phyloP scores from a whole-genome alignment of 306 rosid genomes.

The Glycyrrhiza uralensis region DNA sequence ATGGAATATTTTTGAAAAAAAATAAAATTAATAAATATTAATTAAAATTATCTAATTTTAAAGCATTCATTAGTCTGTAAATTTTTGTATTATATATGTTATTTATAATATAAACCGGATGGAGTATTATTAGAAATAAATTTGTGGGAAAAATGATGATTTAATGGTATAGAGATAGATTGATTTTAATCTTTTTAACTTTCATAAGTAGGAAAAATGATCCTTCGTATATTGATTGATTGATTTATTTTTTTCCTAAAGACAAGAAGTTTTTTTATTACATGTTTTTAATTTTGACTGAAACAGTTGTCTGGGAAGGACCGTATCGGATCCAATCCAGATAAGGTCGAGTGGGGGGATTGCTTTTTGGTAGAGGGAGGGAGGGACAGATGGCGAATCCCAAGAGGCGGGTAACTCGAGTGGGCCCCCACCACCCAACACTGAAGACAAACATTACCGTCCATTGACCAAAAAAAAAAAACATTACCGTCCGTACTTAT shows the following conservation, averaged over 20 bases:
- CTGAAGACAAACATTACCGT: slow-evolving; percentile 52
- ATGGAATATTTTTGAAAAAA: too few relatives aligned
- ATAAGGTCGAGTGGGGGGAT: slow-evolving; percentile 75
- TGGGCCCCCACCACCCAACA: slow-evolving; percentile 41
- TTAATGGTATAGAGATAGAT: too few relatives aligned
- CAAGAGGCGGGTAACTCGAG: slow-evolving; percentile 33
- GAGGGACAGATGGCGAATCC: slow-evolving; percentile 35
- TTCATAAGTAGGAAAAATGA: background rate
- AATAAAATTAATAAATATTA: too few relatives aligned
- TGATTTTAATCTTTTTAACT: background rate
- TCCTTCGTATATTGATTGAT: background rate
- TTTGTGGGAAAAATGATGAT: too few relatives aligned
- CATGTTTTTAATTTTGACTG: background rate
- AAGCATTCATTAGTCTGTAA: too few relatives aligned
- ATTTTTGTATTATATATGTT: too few relatives aligned
- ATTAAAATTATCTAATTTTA: too few relatives aligned
- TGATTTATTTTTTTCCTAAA: background rate
- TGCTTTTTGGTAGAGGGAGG: slow-evolving; percentile 1
- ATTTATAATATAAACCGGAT: too few relatives aligned
- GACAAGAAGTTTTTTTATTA: background rate
- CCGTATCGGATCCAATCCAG: slow-evolving; percentile 45
- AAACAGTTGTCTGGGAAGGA: background rate
- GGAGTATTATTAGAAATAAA: too few relatives aligned
- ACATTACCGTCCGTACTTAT: slow-evolving; percentile 65
- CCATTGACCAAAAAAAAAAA: too few relatives aligned